Evolutionary conservation across 805 yeast species (phyloP).

Genomic region (Priceomyces medius): DNA sequence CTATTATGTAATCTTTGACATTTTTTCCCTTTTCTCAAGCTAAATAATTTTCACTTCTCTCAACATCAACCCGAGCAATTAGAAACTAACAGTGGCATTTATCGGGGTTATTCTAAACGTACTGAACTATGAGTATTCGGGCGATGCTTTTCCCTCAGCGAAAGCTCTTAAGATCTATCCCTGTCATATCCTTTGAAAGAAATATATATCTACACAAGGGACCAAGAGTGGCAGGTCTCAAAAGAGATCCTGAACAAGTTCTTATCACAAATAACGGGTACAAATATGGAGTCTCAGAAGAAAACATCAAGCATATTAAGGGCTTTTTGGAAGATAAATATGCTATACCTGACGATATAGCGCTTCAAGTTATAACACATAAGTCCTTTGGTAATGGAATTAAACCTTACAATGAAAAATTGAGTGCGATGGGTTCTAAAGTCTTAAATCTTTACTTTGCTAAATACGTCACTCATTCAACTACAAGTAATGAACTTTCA

Average conservation of each 20-base stretch:
- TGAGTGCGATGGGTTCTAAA: conserved; percentile 70
- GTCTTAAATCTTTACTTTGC: conserved; percentile 51
- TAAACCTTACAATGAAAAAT: conserved; percentile 85
- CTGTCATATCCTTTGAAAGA: conserved; percentile 16
- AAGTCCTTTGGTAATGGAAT: conserved; percentile 92
- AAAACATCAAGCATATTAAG: conserved; percentile 50
- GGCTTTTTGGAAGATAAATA: conserved; percentile 47
- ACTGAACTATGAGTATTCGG: conserved; percentile 1
- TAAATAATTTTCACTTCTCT: conserved; percentile 3
- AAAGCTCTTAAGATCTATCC: background rate
- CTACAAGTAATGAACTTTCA: conserved; percentile 28
- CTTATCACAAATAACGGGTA: conserved; percentile 32
- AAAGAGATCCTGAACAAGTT: conserved; percentile 63
- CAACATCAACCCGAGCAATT: background rate
- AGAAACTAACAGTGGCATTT: background rate
- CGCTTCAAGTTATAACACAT: conserved; percentile 84
- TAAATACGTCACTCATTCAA: conserved; percentile 36
- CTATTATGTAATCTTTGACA: background rate
- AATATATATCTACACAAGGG: conserved; percentile 46
- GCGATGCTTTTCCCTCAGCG: background rate
- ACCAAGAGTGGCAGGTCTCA: conserved; percentile 65
- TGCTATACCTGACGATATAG: conserved; percentile 55
- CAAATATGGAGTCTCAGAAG: conserved; percentile 51
- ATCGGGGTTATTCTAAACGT: background rate
- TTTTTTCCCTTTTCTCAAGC: background rate